Evolutionary conservation across 2,329 filamentous ascomycete species (phyloP), one percentile per base, ranked within the genome.

Genomic region (Pestalotiopsis sp.): DNA sequence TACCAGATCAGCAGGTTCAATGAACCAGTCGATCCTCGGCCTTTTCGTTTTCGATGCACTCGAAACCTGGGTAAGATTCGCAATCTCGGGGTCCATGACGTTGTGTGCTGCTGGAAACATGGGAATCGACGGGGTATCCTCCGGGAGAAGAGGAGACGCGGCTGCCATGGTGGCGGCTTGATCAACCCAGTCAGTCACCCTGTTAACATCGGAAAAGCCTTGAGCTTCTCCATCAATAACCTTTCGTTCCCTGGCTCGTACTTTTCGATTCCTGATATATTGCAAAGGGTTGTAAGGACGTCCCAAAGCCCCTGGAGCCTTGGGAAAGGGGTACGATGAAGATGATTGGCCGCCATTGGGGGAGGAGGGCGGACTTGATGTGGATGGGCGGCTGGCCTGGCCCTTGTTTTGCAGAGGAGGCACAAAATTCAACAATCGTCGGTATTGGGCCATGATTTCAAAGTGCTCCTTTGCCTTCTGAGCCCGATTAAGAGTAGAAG

Each of bases 241-340:
- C 72, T 88, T 91, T 56, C 93, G 89, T 80, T 97, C 93, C 17
- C 95, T 88, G 31, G 92, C 91, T 71, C 96, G 88, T 13, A 96
- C 88, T 77, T 95, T 95, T 62, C 95, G 89, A 77, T 99, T 98
- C 23, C 96, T 91, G 67, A 98, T 92, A 74, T 94, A 94, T 79
- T 98, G 96, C 27, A 99, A 82, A 4, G 95, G 96, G 77, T 99
- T 97, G 78, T 98, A 98, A 2, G 85, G 82, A 66, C 95, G 90
- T 4, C 92, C 92, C 7, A 91, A 79, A 69, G 75, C 57, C 79
- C 75, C 70, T 78, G 78, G 72, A 74, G 79, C 36, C 75, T 75
- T 69, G 70, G 78, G 69, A 52, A 67, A 74, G 80, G 70, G 58
- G 27, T 64, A 84, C 61, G 63, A 69, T 56, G 72, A 73, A 66